These are phyloP conservation scores for Pseudocercospora eumusae DNA, from an alignment of 2,329 filamentous ascomycete species.

Conservation along the genomic window DNA sequence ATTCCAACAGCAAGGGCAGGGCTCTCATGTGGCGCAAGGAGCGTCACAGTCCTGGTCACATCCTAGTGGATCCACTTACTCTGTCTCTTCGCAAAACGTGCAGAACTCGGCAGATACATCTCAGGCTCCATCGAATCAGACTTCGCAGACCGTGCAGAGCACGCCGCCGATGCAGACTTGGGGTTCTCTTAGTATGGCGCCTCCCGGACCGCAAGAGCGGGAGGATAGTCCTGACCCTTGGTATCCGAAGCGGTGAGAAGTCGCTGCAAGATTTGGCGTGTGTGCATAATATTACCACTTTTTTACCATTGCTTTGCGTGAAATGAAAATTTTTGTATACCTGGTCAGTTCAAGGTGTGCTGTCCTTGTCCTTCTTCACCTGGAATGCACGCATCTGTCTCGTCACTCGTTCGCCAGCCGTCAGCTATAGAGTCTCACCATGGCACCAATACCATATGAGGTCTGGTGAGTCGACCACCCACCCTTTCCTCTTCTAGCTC, in stretches of 20 bases:
- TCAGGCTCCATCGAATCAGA: background rate
- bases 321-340: no score
- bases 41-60: background rate
- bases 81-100: slow-evolving; percentile 2
- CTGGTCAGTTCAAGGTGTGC: no score
- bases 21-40: background rate
- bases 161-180: slow-evolving; percentile 17
- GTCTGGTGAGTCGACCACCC: no score
- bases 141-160: slow-evolving; percentile 3
- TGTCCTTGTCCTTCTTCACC: no score
- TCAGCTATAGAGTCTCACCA: no score
- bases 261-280: no score
- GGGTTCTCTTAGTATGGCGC: slow-evolving; percentile 18
- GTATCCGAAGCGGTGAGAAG: slow-evolving; percentile 28
- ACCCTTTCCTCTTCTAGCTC: no score
- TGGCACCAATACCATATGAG: no score
- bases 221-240: slow-evolving; percentile 34
- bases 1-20: background rate
- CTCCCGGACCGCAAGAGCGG: slow-evolving; percentile 7
- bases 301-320: no score
- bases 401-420: no score
- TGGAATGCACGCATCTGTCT: no score
- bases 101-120: background rate
- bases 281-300: no score
- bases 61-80: background rate